These are phyloP conservation scores for Rutstroemia sydowiana DNA, from an alignment of 2,329 filamentous ascomycete species.

Conservation along the genomic window DNA sequence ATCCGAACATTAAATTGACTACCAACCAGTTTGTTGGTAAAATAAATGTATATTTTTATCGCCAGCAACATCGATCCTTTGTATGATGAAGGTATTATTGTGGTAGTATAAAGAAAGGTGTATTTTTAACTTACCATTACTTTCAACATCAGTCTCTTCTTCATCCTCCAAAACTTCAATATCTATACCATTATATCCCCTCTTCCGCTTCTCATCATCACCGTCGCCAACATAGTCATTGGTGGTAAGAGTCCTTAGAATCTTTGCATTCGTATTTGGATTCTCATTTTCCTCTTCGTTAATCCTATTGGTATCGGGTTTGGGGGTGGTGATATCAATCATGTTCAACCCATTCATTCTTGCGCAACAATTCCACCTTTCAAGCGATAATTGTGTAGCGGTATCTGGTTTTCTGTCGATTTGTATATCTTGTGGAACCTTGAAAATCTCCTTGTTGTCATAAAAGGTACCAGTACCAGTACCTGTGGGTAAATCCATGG, in stretches of 20 bases:
- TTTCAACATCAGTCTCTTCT: not conserved
- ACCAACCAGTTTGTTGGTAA: too few species aligned
- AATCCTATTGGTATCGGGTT: too few species aligned
- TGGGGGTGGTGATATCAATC: not conserved
- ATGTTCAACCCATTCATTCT: constrained; percentile 1
- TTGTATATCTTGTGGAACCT: not conserved
- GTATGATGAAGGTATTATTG: too few species aligned
- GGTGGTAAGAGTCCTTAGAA: not conserved
- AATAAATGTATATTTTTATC: too few species aligned
- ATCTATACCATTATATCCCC: not conserved
- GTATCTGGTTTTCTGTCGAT: not conserved
- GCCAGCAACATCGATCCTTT: too few species aligned
- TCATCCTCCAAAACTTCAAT: constrained; percentile 1
- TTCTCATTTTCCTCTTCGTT: not conserved
- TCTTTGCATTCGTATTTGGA: not conserved
- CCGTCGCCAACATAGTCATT: not conserved
- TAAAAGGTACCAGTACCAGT: not conserved
- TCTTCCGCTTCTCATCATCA: not conserved
- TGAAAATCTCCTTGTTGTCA: not conserved
- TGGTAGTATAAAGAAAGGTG: not conserved
- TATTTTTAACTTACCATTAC: constrained; percentile 1
- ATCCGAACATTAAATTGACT: too few species aligned
- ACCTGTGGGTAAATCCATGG: not conserved
- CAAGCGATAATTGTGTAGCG: not conserved
- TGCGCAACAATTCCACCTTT: constrained; percentile 9